Conservation (phyloP, 768 basidiomycete genomes). For the Tephrocybe sp. region DNA sequence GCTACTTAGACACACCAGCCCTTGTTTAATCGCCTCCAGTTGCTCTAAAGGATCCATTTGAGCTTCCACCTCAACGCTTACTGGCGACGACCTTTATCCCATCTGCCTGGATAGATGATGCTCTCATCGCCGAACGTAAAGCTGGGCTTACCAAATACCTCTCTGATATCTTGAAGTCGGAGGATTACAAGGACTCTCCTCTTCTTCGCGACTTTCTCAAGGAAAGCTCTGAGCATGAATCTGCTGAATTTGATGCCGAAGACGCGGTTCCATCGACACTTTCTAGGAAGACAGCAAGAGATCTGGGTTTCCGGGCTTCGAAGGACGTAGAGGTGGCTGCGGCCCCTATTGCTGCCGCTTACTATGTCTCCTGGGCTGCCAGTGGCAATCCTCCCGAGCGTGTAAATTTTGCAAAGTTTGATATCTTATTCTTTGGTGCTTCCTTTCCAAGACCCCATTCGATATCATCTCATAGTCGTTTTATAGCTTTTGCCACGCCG, state of each 20-base stretch:
- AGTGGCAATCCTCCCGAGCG: slow-evolving; percentile 48
- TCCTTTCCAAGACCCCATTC: not conserved
- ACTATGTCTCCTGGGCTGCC: slow-evolving; percentile 52
- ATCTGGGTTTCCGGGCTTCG: slow-evolving; percentile 13
- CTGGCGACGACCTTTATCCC: slow-evolving; percentile 47
- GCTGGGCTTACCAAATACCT: slow-evolving; percentile 43
- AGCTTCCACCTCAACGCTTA: slow-evolving; percentile 51
- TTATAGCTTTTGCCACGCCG: slow-evolving; percentile 66
- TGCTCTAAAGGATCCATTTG: slow-evolving; percentile 36
- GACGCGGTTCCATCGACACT: slow-evolving; percentile 48
- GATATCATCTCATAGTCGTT: not conserved
- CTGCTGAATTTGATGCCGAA: slow-evolving; percentile 36
- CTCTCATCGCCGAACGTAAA: slow-evolving; percentile 51
- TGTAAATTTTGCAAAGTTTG: slow-evolving; percentile 63
- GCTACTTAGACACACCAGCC: not conserved
- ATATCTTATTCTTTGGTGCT: slow-evolving; percentile 63
- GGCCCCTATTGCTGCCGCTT: slow-evolving; percentile 39
- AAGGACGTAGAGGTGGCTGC: slow-evolving; percentile 23
- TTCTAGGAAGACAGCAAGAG: slow-evolving; percentile 32
- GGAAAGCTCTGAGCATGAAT: slow-evolving; percentile 16
- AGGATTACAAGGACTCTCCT: slow-evolving; percentile 32
- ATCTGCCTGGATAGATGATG: slow-evolving; percentile 51
- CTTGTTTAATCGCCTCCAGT: slow-evolving; percentile 12
- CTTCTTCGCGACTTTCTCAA: slow-evolving; percentile 39
- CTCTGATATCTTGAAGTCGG: slow-evolving; percentile 32